These are phyloP conservation scores for Diatrype stigma DNA, from an alignment of 2,329 filamentous ascomycete genomes.

Conservation along the genomic window DNA sequence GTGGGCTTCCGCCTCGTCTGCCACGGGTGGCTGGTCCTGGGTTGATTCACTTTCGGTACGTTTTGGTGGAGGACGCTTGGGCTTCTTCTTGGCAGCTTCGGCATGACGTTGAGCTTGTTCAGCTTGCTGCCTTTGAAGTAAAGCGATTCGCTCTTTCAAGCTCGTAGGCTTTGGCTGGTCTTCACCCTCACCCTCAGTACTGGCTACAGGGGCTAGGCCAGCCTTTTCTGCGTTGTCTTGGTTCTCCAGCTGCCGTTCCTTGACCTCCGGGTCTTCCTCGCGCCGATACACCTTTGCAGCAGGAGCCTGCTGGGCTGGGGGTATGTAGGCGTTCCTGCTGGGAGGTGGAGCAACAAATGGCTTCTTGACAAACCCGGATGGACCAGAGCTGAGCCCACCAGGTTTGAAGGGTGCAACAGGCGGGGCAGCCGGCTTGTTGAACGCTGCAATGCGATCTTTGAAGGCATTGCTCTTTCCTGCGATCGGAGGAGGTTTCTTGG, in stretches of 20 bases:
- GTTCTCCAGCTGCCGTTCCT: slow-evolving; percentile 61
- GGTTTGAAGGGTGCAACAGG: slow-evolving; percentile 91
- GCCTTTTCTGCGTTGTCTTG: slow-evolving; percentile 64
- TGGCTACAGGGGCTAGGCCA: slow-evolving; percentile 47
- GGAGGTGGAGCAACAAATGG: slow-evolving; percentile 94
- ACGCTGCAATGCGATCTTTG: slow-evolving; percentile 92
- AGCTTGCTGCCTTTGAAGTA: slow-evolving; percentile 88
- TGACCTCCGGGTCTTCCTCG: slow-evolving; percentile 78
- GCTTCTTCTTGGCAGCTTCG: slow-evolving; percentile 84
- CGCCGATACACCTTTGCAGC: slow-evolving; percentile 75
- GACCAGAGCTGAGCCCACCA: slow-evolving; percentile 53
- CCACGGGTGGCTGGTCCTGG: slow-evolving; percentile 21
- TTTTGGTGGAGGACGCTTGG: slow-evolving; percentile 71
- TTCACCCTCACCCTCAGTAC: slow-evolving; percentile 53
- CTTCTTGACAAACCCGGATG: slow-evolving; percentile 82
- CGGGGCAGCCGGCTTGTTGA: slow-evolving; percentile 84
- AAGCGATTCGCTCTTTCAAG: slow-evolving; percentile 89
- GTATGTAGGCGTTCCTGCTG: slow-evolving; percentile 85
- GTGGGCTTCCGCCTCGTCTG: slow-evolving; percentile 31
- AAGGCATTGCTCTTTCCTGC: slow-evolving; percentile 79
- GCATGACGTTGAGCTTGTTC: slow-evolving; percentile 83
- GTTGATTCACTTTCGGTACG: slow-evolving; percentile 45
- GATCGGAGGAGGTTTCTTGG: slow-evolving; percentile 60
- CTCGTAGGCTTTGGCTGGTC: slow-evolving; percentile 89
- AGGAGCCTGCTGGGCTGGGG: slow-evolving; percentile 66